A percentile compares a stretch with the other conserved stretches of the same genome.
Conservation (phyloP, 1,139 yeast genomes). For the Saccharomycopsis crataegensis region DNA sequence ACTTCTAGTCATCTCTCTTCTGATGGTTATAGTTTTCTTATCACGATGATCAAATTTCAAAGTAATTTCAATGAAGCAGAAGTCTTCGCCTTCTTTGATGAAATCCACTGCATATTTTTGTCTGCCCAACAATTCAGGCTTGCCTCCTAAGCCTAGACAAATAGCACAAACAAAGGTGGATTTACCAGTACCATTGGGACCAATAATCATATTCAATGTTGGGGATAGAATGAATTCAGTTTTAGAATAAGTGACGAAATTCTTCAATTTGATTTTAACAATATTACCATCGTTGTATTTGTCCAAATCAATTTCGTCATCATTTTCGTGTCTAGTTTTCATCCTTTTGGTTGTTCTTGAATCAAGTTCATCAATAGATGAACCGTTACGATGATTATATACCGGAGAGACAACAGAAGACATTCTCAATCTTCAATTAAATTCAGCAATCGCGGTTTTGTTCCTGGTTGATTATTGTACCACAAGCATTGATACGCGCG, state of each 20-base stretch:
- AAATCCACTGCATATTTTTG: slow-evolving; percentile 60
- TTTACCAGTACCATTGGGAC: slow-evolving; percentile 97
- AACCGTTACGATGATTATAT: background rate
- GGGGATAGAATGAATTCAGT: slow-evolving; percentile 82
- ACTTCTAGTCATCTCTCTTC: slow-evolving; percentile 34
- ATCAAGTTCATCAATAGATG: background rate
- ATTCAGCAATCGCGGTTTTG: background rate
- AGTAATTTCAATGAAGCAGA: slow-evolving; percentile 57
- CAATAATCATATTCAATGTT: slow-evolving; percentile 82
- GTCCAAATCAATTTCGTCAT: slow-evolving; percentile 1
- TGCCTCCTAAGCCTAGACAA: slow-evolving; percentile 84
- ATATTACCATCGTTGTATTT: slow-evolving; percentile 45
- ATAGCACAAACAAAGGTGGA: slow-evolving; percentile 91
- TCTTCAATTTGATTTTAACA: slow-evolving; percentile 53
- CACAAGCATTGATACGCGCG: no score
- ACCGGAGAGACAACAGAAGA: no score
- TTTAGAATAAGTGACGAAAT: slow-evolving; percentile 76
- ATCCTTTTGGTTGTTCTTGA: background rate
- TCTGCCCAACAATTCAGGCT: slow-evolving; percentile 71
- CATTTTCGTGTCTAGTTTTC: background rate
- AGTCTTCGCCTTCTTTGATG: slow-evolving; percentile 63
- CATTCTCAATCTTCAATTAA: background rate
- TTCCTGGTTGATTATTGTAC: background rate
- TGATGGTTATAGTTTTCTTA: slow-evolving; percentile 33
- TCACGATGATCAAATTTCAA: slow-evolving; percentile 37